A percentile compares a stretch with the other conserved stretches of the same genome.
These are phyloP conservation scores for Jasminum sambac DNA, from an alignment of 257 asterid genomes.

Conservation along the genomic window DNA sequence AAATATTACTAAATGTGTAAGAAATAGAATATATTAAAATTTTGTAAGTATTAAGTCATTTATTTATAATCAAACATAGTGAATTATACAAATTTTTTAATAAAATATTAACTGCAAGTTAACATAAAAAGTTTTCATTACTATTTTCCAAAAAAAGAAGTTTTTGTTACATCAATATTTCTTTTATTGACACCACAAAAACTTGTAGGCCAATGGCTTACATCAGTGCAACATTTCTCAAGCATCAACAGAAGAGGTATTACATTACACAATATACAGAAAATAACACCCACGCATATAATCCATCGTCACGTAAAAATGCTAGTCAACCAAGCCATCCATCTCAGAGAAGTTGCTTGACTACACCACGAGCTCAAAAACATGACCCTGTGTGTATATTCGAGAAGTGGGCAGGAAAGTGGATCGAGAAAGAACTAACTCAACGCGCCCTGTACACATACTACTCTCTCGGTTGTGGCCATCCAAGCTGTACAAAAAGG, in stretches of 20 bases:
- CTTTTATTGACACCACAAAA: background rate
- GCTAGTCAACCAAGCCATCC: background rate
- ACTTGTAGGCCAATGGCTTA: slow-evolving; percentile 1
- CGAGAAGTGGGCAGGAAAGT: slow-evolving; percentile 8
- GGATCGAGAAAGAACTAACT: slow-evolving; percentile 3
- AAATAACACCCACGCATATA: background rate
- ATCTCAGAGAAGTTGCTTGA: background rate
- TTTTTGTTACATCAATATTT: background rate
- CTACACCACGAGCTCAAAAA: background rate
- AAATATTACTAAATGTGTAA: no score
- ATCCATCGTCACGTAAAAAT: no score
- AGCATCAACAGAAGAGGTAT: background rate
- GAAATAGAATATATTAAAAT: no score
- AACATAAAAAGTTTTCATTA: no score
- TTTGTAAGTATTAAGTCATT: no score
- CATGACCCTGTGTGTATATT: slow-evolving; percentile 8
- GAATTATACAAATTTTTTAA: no score
- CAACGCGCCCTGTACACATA: background rate
- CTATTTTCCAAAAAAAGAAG: no score
- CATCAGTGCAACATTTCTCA: background rate
- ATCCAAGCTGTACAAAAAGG: slow-evolving; percentile 38
- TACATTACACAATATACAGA: slow-evolving; percentile 1
- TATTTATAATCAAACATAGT: no score
- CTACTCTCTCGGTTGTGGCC: slow-evolving; percentile 46
- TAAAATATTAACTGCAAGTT: no score